phyloP scores from a whole-genome alignment of 1,284 basidiomycete species.

The Ganoderma lingzhi region DNA sequence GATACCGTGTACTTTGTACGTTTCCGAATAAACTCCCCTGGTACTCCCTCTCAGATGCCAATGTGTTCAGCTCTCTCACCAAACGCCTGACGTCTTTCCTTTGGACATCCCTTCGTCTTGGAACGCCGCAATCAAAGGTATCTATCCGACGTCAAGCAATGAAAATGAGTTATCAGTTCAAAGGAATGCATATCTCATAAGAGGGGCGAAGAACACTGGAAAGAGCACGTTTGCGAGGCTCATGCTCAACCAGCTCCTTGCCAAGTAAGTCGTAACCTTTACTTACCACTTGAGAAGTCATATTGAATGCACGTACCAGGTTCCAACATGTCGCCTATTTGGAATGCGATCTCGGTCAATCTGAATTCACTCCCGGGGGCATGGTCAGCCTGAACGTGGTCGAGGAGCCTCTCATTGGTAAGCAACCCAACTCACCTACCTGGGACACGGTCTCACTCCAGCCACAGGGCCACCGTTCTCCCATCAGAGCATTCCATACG shows the following conservation, averaged over 20 bases:
- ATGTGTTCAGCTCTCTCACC: slow-evolving; percentile 47
- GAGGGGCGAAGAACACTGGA: slow-evolving; percentile 87
- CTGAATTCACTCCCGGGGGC: slow-evolving; percentile 91
- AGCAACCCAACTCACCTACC: not conserved
- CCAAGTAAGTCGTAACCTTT: slow-evolving; percentile 47
- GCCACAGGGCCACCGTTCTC: slow-evolving; percentile 85
- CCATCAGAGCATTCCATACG: slow-evolving; percentile 74
- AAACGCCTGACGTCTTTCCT: slow-evolving; percentile 54
- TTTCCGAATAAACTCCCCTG: slow-evolving; percentile 20
- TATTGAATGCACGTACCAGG: slow-evolving; percentile 45
- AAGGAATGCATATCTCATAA: slow-evolving; percentile 63
- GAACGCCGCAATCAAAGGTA: slow-evolving; percentile 53
- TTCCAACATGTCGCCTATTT: slow-evolving; percentile 86
- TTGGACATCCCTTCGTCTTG: slow-evolving; percentile 66
- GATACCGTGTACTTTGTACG: slow-evolving; percentile 65
- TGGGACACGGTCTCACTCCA: slow-evolving; percentile 1
- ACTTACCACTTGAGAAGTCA: not conserved
- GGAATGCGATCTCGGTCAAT: slow-evolving; percentile 94
- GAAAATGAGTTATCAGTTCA: slow-evolving; percentile 13
- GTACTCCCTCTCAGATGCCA: slow-evolving; percentile 9
- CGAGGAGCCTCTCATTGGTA: slow-evolving; percentile 75
- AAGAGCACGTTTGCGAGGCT: slow-evolving; percentile 90
- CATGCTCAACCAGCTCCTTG: slow-evolving; percentile 76
- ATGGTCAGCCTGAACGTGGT: slow-evolving; percentile 85
- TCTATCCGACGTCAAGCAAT: not conserved